Evolutionary conservation across 805 yeast species (phyloP).

Genomic region (Candida piceae): DNA sequence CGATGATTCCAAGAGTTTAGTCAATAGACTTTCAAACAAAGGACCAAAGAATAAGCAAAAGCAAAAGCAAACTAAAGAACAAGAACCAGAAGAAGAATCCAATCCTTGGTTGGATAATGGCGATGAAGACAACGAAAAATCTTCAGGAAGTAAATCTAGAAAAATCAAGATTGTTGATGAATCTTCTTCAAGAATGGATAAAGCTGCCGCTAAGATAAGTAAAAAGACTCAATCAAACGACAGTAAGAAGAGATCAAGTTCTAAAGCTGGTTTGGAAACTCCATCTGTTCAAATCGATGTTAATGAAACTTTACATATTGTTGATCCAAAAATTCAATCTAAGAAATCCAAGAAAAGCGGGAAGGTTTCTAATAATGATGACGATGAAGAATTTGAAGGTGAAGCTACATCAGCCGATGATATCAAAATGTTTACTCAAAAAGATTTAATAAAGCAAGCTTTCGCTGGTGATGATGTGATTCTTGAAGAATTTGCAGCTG

Average conservation of each 20-base stretch:
- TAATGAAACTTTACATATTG: conserved; percentile 49
- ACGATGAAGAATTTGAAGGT: conserved; percentile 35
- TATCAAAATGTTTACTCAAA: conserved; percentile 63
- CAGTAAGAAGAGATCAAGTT: conserved; percentile 29
- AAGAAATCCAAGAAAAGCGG: neutral
- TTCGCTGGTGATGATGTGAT: conserved; percentile 97
- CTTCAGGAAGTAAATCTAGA: conserved; percentile 34
- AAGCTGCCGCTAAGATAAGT: conserved; percentile 40
- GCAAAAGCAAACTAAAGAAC: conserved; percentile 7
- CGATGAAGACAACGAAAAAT: conserved; percentile 5
- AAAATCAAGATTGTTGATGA: conserved; percentile 45
- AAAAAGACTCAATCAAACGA: conserved; percentile 25
- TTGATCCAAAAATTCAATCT: conserved; percentile 41
- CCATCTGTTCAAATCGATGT: conserved; percentile 38
- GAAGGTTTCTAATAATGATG: conserved; percentile 19
- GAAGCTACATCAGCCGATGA: conserved; percentile 41
- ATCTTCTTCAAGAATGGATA: conserved; percentile 44
- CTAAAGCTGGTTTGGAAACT: conserved; percentile 33
- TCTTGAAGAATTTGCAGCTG: conserved; percentile 62
- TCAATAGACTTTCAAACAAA: conserved; percentile 31
- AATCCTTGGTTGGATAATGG: conserved; percentile 49
- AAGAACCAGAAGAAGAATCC: conserved; percentile 22
- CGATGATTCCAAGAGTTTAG: conserved; percentile 46
- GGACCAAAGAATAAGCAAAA: conserved; percentile 3
- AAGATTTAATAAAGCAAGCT: conserved; percentile 80